Evolutionary conservation across 202 grass and related monocot species (phyloP), one percentile per base, ranked within the genome.

Genomic region (Dendrocalamus latiflorus): DNA sequence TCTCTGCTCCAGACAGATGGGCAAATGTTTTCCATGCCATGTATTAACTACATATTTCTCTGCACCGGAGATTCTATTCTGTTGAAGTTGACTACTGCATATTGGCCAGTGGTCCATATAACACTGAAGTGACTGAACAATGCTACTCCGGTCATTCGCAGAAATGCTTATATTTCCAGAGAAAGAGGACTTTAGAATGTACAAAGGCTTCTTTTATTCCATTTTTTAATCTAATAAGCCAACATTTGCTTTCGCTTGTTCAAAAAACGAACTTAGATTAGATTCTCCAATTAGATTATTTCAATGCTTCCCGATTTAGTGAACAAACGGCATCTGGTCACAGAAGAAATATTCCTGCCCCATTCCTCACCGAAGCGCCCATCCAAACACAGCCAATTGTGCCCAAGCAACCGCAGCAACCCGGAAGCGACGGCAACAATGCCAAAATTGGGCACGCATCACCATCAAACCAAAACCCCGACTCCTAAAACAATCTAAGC

Each of bases 1-100:
- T 89, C 55, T 89, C 1, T 44, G 15, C 62, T 38, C 18, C n/a
- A 6, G 65, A 61, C 72, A 84, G 68, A 57, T 89, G 56, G 44
- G 39, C 36, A 74, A 13, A 75, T 75, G 9, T 61, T 69, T 51
- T 41, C 10, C 43, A 61, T 9, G 5, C 1, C 30, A 53, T 26
- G 15, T 18, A 65, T 61, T 39, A 64, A 48, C 37, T 6, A 24
- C n/a, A 88, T 66, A 79, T 79, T 74, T 50, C 5, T 48, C 13
- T 24, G 50, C 11, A 42, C 47, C 17, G n/a, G n/a, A 16, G 64
- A 66, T 71, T 17, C 11, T 1, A 72, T 78, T 33, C 12, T 20
- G 13, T 58, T 56, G 47, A 72, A 65, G 78, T 8, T n/a, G 22
- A 62, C 55, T 55, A 71, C 5, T 66, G 22, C 38, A 71, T 65